Conservation (phyloP, 176 grass and related monocot species). For the Juncus effusus region DNA sequence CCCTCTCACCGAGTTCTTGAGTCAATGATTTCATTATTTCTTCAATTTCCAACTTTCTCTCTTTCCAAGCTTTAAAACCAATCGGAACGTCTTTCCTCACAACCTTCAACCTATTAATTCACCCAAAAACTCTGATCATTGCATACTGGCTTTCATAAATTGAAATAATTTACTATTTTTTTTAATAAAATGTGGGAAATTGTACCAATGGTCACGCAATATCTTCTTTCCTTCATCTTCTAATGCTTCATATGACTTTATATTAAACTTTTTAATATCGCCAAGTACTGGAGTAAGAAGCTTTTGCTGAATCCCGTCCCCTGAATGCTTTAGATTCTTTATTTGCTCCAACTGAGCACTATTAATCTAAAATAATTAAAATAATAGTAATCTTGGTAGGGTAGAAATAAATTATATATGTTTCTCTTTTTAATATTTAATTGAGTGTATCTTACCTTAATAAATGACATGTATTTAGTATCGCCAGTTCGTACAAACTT, state of each 20-base stretch:
- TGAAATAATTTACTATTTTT: neutral
- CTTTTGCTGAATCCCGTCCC: slow-evolving; percentile 38
- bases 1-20: slow-evolving; percentile 30
- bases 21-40: slow-evolving; percentile 26
- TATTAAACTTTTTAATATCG: slow-evolving; percentile 39
- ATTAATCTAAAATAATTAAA: slow-evolving; percentile 31
- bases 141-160: neutral
- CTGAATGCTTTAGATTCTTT: slow-evolving; percentile 43
- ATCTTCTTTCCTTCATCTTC: slow-evolving; percentile 35
- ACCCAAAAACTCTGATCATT: neutral
- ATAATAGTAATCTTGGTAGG: neutral
- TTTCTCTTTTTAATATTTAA: too few species aligned
- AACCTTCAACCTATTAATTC: slow-evolving; percentile 37
- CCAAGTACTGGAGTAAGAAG: slow-evolving; percentile 34
- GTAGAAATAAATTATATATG: neutral
- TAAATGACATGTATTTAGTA: slow-evolving; percentile 53
- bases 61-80: slow-evolving; percentile 21
- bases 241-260: slow-evolving; percentile 32
- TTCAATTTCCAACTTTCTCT: slow-evolving; percentile 21
- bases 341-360: slow-evolving; percentile 34
- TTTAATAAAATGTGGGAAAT: too few species aligned
- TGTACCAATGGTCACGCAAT: slow-evolving; percentile 38
- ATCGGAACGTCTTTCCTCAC: slow-evolving; percentile 34
- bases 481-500: slow-evolving; percentile 27
- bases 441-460: slow-evolving; percentile 35